Evolutionary conservation across 202 grass and related monocot species (phyloP).

Genomic region (Schoenoplectus triqueter): DNA sequence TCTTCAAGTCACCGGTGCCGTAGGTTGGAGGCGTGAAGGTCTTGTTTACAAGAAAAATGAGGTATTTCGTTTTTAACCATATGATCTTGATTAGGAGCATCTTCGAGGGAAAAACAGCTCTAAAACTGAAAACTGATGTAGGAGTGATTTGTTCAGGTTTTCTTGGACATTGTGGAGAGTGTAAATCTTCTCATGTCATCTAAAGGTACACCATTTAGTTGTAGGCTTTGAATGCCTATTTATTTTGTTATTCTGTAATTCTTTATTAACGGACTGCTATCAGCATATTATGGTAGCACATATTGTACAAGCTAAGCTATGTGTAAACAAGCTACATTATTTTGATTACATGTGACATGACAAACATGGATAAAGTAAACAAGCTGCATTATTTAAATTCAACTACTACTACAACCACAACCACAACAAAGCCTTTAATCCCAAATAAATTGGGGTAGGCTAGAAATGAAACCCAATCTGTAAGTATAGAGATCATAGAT

Average conservation of each 20-base stretch:
- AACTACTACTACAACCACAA: too few species aligned
- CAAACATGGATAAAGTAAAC: too few species aligned
- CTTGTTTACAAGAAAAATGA: slow-evolving; percentile 99
- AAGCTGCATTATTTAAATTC: too few species aligned
- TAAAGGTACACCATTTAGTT: slow-evolving; percentile 64
- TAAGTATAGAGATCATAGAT: too few species aligned
- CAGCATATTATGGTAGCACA: neutral
- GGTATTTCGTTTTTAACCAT: slow-evolving; percentile 48
- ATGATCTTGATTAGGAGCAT: slow-evolving; percentile 29
- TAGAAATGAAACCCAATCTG: too few species aligned
- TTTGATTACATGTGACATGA: neutral
- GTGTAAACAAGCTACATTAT: neutral
- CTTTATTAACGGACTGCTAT: neutral
- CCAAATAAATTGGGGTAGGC: too few species aligned
- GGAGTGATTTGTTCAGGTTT: slow-evolving; percentile 67
- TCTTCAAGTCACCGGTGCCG: slow-evolving; percentile 97
- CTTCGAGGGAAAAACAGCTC: slow-evolving; percentile 21
- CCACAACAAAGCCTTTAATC: too few species aligned
- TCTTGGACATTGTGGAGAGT: slow-evolving; percentile 99
- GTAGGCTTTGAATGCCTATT: slow-evolving; percentile 12
- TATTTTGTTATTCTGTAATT: slow-evolving; percentile 27
- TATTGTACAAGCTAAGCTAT: slow-evolving; percentile 12
- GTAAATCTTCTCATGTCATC: slow-evolving; percentile 99
- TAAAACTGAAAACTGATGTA: slow-evolving; percentile 34
- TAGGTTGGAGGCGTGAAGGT: slow-evolving; percentile 97